A percentile compares a stretch with the other conserved stretches of the same genome.
Conservation (phyloP, 371 early-diverging fungal species). For the Syncephalastrum racemosum region DNA sequence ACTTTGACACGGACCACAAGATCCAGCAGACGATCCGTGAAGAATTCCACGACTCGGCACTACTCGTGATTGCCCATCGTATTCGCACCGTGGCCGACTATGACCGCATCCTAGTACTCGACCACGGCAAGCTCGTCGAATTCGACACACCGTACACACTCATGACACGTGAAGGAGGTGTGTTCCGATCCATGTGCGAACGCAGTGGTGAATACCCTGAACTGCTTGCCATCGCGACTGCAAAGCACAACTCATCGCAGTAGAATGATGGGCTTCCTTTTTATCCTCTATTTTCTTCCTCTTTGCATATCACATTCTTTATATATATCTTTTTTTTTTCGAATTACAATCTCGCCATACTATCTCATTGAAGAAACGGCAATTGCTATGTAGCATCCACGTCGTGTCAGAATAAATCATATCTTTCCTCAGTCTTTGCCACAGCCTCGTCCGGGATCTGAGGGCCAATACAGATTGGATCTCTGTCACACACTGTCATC, state of each 20-base stretch:
- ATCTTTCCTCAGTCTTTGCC: no score
- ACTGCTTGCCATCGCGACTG: conserved; percentile 36
- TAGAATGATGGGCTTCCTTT: not conserved
- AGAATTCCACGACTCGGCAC: conserved; percentile 65
- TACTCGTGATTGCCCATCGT: conserved; percentile 80
- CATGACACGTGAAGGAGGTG: conserved; percentile 50
- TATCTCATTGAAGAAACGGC: no score
- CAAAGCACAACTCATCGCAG: conserved; percentile 15
- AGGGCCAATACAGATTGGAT: no score
- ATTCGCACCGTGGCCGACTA: conserved; percentile 90
- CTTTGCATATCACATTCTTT: not conserved
- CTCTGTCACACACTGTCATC: no score
- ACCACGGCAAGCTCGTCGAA: conserved; percentile 79
- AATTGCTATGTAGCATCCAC: no score
- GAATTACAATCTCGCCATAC: no score
- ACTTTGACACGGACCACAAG: conserved; percentile 71
- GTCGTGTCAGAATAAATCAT: no score
- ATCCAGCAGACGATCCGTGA: conserved; percentile 81
- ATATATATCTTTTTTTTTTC: no score
- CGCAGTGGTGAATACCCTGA: conserved; percentile 64
- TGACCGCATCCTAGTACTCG: conserved; percentile 82
- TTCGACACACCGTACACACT: conserved; percentile 66
- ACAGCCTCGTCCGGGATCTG: no score
- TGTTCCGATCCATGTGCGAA: conserved; percentile 68
- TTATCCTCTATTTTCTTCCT: not conserved